Conservation (phyloP, 495 filamentous ascomycete genomes). For the Cryomyces antarcticus region DNA sequence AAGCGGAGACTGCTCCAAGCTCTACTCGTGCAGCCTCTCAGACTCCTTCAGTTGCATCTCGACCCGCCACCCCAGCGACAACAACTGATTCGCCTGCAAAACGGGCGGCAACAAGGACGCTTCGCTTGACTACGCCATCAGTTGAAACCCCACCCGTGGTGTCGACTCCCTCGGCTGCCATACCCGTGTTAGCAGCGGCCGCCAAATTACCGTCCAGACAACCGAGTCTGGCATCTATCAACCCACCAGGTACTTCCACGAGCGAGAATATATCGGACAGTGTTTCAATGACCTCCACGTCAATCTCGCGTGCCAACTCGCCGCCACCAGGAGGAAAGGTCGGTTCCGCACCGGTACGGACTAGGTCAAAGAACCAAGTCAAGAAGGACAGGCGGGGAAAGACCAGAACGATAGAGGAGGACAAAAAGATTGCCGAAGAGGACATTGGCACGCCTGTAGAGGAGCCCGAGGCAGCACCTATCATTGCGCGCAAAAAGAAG, state of each 20-base stretch:
- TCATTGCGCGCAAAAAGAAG: slow-evolving; percentile 78
- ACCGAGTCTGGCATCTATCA: slow-evolving; percentile 36
- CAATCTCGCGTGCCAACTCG: slow-evolving; percentile 67
- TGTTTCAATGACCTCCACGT: slow-evolving; percentile 54
- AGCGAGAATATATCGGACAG: slow-evolving; percentile 62
- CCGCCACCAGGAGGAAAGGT: slow-evolving; percentile 43
- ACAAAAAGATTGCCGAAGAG: slow-evolving; percentile 30
- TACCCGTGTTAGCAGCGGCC: slow-evolving; percentile 22
- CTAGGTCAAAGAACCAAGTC: slow-evolving; percentile 74
- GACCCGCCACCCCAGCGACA: slow-evolving; percentile 29
- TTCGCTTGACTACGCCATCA: slow-evolving; percentile 21
- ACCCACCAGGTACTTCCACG: slow-evolving; percentile 57
- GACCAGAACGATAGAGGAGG: slow-evolving; percentile 41
- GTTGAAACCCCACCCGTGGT: slow-evolving; percentile 22
- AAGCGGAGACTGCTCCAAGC: slow-evolving; percentile 6
- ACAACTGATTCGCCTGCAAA: slow-evolving; percentile 27
- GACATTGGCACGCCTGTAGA: slow-evolving; percentile 29
- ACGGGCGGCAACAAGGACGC: slow-evolving; percentile 28
- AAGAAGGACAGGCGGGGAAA: slow-evolving; percentile 64
- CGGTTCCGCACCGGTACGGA: slow-evolving; percentile 53
- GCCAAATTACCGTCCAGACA: slow-evolving; percentile 31
- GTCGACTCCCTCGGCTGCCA: slow-evolving; percentile 50
- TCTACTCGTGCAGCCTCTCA: not conserved
- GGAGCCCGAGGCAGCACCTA: slow-evolving; percentile 55
- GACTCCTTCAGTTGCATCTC: slow-evolving; percentile 12